Percentiles rank a stretch among this genome's conserved stretches.
Conservation (phyloP, 306 rosid species). For the Pyrus betulifolia region DNA sequence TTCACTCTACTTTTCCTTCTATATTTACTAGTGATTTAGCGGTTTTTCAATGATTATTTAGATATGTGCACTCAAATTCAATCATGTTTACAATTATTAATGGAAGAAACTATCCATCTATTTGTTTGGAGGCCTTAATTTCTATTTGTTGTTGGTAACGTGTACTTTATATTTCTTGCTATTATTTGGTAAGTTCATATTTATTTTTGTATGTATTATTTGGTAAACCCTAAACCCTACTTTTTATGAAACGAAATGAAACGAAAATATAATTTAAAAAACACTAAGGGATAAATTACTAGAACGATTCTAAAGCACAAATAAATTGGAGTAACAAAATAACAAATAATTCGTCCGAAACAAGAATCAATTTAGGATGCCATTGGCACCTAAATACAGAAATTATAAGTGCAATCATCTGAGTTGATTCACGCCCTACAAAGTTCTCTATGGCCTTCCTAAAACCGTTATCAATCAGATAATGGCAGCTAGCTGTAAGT, state of each 20-base stretch:
- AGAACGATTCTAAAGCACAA: background rate
- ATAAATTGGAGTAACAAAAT: background rate
- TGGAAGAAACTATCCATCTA: no score
- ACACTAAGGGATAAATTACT: background rate
- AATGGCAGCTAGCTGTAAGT: constrained; percentile 91
- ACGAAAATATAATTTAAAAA: background rate
- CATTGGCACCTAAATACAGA: background rate
- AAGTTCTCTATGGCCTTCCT: constrained; percentile 61
- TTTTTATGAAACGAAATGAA: background rate
- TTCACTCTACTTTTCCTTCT: no score
- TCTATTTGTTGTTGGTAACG: no score
- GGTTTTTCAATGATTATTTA: no score
- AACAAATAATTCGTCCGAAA: background rate
- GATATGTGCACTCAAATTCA: no score
- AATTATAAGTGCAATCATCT: constrained; percentile 37
- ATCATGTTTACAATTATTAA: no score
- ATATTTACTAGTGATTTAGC: no score
- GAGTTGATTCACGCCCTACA: constrained; percentile 69
- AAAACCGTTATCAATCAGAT: constrained; percentile 56
- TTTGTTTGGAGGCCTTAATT: no score
- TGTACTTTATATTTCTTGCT: no score
- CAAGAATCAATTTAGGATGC: background rate
- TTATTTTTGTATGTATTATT: no score
- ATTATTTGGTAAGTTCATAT: no score
- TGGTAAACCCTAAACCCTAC: no score